Base-by-base conservation (phyloP, 225 moss, liverwort and hornwort genomes). In the Asterella californica region DNA sequence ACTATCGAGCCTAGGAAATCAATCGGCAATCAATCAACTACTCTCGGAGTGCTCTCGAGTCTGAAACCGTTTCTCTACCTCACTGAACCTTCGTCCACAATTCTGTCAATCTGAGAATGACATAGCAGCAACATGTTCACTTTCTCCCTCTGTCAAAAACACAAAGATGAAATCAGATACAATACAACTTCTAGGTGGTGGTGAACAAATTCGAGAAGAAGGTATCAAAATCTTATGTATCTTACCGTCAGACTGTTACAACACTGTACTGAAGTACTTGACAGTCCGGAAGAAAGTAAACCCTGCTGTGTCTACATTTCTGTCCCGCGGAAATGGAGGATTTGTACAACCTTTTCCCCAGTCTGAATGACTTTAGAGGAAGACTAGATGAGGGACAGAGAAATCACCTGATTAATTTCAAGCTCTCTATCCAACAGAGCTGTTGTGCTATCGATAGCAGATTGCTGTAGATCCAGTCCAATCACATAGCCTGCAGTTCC, bases 81-180 rank as follows among this genome's bases (percentile, higher is more conserved):
- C 32, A 88, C 88, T 53, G 88, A 88, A 74, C 59, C 63, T 38
- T 88, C 86, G 25, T 81, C 82, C 32, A 91, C 92, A 82, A 94
- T 84, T 49, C 89, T 86, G 79, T 88, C 85, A 79, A 97, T 87
- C 84, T 92, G 90, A 78, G 90, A 93, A 76, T 97, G 96, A 83
- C 96, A 97, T 82, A 97, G 83, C 59, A 86, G 91, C 81, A 97
- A 88, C 85, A 97, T 86, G 78, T 86, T 90, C 80, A 94, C 90
- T 61, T 90, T 91, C 33, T 89, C 90, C 79, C 89, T 90, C 94
- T 96, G 81, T 72, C 85, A 75, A 84, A 2, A 21, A 18, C 36
- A 45, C 21, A 55, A 45, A 0, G 4, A 67, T 17, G 67, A 63
- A 52, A 52, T 74, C 53, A 53, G 33, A 24, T 5, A 42, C 29